Evolutionary conservation across 169 alveolate species (phyloP).

Genomic region (Perkinsus olseni): DNA sequence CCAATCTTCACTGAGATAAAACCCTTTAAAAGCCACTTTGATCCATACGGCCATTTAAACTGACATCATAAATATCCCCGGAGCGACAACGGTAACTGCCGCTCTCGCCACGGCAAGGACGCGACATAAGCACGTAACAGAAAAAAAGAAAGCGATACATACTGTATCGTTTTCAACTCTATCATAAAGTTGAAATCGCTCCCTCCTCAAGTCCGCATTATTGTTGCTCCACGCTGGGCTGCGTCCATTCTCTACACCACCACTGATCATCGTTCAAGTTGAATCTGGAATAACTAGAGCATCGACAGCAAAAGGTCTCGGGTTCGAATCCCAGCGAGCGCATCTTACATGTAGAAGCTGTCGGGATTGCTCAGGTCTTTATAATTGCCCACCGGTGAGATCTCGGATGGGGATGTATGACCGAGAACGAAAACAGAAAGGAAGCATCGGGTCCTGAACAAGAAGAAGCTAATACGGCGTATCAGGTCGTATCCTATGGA

Average conservation of each 20-base stretch:
- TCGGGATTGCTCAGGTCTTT: neutral
- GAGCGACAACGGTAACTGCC: too few species aligned
- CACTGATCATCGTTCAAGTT: neutral
- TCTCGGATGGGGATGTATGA: neutral
- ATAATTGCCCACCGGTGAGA: neutral
- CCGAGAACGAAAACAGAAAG: neutral
- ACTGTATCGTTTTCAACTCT: too few species aligned
- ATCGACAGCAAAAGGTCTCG: neutral
- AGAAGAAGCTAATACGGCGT: neutral
- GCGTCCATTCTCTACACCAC: neutral
- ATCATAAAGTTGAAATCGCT: too few species aligned
- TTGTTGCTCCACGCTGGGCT: too few species aligned
- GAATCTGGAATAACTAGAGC: neutral
- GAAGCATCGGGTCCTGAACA: neutral
- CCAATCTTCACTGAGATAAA: too few species aligned
- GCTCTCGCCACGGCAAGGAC: too few species aligned
- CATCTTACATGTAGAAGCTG: neutral
- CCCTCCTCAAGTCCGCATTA: too few species aligned
- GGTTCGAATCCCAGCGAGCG: neutral
- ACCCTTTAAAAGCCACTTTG: too few species aligned
- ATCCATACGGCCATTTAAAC: too few species aligned
- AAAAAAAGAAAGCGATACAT: too few species aligned
- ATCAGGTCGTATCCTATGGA: neutral
- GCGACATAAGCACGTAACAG: too few species aligned
- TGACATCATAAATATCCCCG: too few species aligned